These are phyloP conservation scores for Phytophthora uliginosa DNA, from an alignment of 352 stramenopile species.

Conservation along the genomic window DNA sequence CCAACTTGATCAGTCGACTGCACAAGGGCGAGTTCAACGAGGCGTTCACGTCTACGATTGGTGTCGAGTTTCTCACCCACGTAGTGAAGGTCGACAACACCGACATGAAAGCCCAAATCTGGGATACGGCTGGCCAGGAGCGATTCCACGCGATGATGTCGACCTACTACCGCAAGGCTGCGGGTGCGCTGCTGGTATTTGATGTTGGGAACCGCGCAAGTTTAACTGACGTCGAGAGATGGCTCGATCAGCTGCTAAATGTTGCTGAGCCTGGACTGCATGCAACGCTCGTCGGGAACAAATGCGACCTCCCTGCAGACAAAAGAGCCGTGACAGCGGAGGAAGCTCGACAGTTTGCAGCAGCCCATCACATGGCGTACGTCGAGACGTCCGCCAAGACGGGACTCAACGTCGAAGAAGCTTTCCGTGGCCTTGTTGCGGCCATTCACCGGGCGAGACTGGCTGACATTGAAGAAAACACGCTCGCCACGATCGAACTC, in stretches of 20 bases:
- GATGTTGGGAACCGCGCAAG: conserved; percentile 71
- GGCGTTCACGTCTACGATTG: conserved; percentile 88
- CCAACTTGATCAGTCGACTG: conserved; percentile 82
- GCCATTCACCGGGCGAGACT: conserved; percentile 62
- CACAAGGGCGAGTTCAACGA: conserved; percentile 89
- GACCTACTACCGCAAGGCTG: conserved; percentile 90
- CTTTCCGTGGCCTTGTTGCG: conserved; percentile 68
- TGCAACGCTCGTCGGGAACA: conserved; percentile 80
- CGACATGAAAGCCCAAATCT: conserved; percentile 90
- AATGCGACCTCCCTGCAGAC: conserved; percentile 60
- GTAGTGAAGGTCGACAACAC: conserved; percentile 69
- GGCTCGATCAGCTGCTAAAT: conserved; percentile 81
- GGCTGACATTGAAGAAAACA: conserved; percentile 36
- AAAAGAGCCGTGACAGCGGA: conserved; percentile 62
- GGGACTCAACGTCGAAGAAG: conserved; percentile 66
- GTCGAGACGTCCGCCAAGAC: conserved; percentile 88
- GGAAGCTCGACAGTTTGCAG: conserved; percentile 77
- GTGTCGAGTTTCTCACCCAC: conserved; percentile 91
- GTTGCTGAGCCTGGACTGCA: conserved; percentile 78
- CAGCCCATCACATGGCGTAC: conserved; percentile 78
- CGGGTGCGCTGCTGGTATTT: conserved; percentile 84
- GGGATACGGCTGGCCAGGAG: conserved; percentile 90
- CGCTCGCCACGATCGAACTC: conserved; percentile 49
- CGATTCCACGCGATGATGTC: conserved; percentile 92
- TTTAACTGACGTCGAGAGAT: conserved; percentile 66